A percentile compares a stretch with the other conserved stretches of the same genome.
Conservation (phyloP, 768 basidiomycete genomes). For the Glaciozyma antarctica region DNA sequence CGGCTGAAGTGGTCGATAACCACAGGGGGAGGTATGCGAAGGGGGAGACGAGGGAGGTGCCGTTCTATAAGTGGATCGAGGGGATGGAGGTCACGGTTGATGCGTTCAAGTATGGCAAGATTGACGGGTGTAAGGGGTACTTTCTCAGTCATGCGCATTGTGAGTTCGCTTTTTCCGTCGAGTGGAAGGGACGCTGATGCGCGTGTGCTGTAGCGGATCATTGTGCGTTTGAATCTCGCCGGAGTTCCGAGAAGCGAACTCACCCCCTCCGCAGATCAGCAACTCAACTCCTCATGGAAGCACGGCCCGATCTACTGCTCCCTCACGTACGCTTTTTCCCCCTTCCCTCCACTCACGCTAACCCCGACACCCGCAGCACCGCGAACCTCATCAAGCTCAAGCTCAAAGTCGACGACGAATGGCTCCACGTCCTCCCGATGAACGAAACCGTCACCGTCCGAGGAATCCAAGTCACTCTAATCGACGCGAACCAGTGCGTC, state of each 20-base stretch:
- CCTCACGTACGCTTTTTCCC: slow-evolving; percentile 34
- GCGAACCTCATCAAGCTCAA: slow-evolving; percentile 86
- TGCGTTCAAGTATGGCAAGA: slow-evolving; percentile 86
- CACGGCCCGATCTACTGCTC: slow-evolving; percentile 95
- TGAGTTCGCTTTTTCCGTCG: slow-evolving; percentile 64
- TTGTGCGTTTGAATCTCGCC: slow-evolving; percentile 1
- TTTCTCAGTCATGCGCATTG: slow-evolving; percentile 79
- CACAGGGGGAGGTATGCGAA: slow-evolving; percentile 39
- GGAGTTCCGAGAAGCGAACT: too few species aligned
- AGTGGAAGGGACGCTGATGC: neutral
- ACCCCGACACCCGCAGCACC: slow-evolving; percentile 49
- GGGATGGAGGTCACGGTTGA: slow-evolving; percentile 99
- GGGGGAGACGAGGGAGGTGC: slow-evolving; percentile 43
- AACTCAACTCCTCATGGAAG: slow-evolving; percentile 76
- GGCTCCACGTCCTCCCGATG: slow-evolving; percentile 80
- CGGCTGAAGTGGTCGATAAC: slow-evolving; percentile 54
- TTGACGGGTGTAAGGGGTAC: slow-evolving; percentile 64
- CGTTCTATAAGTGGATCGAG: slow-evolving; percentile 83
- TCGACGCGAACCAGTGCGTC: slow-evolving; percentile 91
- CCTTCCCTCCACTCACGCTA: neutral
- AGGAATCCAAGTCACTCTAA: slow-evolving; percentile 79
- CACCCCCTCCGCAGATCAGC: slow-evolving; percentile 42
- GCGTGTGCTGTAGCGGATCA: slow-evolving; percentile 11
- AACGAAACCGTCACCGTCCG: slow-evolving; percentile 64
- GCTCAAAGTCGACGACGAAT: slow-evolving; percentile 76